A percentile compares a stretch with the other conserved stretches of the same genome.
phyloP scores from a whole-genome alignment of 2,329 filamentous ascomycete genomes.

The Thyridium curvatum region DNA sequence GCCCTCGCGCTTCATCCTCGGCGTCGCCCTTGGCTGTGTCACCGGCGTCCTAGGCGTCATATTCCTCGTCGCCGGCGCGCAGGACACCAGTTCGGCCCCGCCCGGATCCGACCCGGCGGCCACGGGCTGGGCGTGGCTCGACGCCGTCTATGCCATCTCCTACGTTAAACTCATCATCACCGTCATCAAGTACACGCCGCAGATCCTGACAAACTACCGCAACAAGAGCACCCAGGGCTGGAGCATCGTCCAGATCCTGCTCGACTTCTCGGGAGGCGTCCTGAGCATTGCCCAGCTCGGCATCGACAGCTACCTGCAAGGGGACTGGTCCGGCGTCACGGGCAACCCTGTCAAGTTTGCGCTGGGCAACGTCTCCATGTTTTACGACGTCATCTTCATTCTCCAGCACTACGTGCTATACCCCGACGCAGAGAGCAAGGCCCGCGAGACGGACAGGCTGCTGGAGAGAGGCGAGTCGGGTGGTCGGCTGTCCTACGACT shows the following conservation, averaged over 20 bases:
- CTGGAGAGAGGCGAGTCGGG: slow-evolving; percentile 22
- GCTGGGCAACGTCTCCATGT: slow-evolving; percentile 76
- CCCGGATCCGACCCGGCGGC: slow-evolving; percentile 31
- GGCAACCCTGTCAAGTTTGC: slow-evolving; percentile 90
- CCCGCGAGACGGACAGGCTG: slow-evolving; percentile 27
- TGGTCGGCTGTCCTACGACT: slow-evolving; percentile 22
- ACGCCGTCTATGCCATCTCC: slow-evolving; percentile 62
- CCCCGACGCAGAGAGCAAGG: slow-evolving; percentile 21
- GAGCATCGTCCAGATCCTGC: slow-evolving; percentile 76
- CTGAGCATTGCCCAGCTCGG: slow-evolving; percentile 76
- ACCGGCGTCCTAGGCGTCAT: slow-evolving; percentile 48
- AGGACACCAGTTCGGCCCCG: slow-evolving; percentile 21
- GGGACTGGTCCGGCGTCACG: slow-evolving; percentile 83
- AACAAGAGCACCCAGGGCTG: slow-evolving; percentile 83
- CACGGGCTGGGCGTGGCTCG: slow-evolving; percentile 54
- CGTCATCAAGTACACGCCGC: slow-evolving; percentile 87
- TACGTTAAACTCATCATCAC: slow-evolving; percentile 89
- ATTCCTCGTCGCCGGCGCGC: slow-evolving; percentile 33
- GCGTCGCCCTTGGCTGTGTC: slow-evolving; percentile 64
- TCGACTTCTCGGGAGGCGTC: slow-evolving; percentile 77
- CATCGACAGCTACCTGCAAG: slow-evolving; percentile 78
- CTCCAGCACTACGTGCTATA: slow-evolving; percentile 85
- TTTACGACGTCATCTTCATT: slow-evolving; percentile 84
- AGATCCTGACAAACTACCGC: slow-evolving; percentile 75
- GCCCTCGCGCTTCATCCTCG: slow-evolving; percentile 56